These are phyloP conservation scores for Pistacia vera DNA, from an alignment of 345 rosid genomes.

Conservation along the genomic window DNA sequence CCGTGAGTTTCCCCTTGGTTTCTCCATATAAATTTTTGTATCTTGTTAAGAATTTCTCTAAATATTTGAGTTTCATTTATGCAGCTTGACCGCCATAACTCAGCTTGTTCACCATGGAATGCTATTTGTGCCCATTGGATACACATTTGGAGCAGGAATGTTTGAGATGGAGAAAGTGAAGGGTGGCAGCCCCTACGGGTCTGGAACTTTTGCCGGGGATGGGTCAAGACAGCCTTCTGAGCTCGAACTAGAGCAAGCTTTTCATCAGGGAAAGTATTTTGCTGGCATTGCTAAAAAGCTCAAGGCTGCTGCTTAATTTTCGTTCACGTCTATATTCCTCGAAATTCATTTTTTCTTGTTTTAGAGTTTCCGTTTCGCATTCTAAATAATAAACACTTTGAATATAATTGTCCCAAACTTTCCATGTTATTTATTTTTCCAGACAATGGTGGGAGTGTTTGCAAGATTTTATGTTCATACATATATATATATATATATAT, in stretches of 20 bases:
- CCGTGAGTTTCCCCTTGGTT: slow-evolving; percentile 41
- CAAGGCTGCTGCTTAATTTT: slow-evolving; percentile 41
- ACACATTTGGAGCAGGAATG: slow-evolving; percentile 76
- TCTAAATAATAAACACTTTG: slow-evolving; percentile 9
- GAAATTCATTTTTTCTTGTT: background rate
- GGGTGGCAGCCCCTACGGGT: slow-evolving; percentile 79
- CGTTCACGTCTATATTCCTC: slow-evolving; percentile 10
- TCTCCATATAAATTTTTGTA: background rate
- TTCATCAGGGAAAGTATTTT: slow-evolving; percentile 77
- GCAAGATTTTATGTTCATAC: background rate
- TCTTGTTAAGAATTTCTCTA: background rate
- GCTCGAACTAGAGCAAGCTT: slow-evolving; percentile 63
- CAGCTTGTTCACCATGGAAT: slow-evolving; percentile 78
- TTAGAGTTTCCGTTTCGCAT: background rate
- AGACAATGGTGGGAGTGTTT: slow-evolving; percentile 11
- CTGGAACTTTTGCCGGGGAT: slow-evolving; percentile 75
- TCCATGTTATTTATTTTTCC: slow-evolving; percentile 1
- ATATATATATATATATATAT: no score
- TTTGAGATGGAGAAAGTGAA: slow-evolving; percentile 66
- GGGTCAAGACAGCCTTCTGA: slow-evolving; percentile 68
- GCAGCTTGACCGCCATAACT: slow-evolving; percentile 71
- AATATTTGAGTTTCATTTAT: background rate
- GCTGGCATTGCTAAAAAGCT: slow-evolving; percentile 65
- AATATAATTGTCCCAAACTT: background rate
- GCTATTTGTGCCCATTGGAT: slow-evolving; percentile 73